Evolutionary conservation across 2,329 filamentous ascomycete genomes (phyloP).

Genomic region (Colletotrichum tanaceti): DNA sequence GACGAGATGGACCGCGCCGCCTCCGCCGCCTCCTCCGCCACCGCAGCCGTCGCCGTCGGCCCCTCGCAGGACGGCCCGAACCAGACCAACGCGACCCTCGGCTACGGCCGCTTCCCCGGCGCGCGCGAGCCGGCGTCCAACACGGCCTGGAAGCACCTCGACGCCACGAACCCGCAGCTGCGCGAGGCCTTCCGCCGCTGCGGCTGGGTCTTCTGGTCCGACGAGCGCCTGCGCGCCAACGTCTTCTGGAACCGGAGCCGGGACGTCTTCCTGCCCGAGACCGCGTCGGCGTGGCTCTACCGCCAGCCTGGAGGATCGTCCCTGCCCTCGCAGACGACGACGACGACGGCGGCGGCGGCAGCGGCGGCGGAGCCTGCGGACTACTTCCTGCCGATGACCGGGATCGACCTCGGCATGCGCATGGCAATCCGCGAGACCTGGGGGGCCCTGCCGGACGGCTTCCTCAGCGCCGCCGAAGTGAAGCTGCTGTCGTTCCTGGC

Average conservation of each 20-base stretch:
- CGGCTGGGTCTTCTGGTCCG: conserved; percentile 29
- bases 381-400: background rate
- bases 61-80: background rate
- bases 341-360: background rate
- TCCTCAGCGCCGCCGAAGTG: background rate
- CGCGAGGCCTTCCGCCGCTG: conserved; percentile 9
- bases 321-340: background rate
- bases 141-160: conserved; percentile 6
- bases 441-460: background rate
- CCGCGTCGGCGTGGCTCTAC: background rate
- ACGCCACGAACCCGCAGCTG: background rate
- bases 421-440: background rate
- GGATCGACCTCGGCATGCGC: background rate
- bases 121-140: background rate
- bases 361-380: background rate
- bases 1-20: background rate
- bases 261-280: background rate
- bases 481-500: background rate
- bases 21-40: too few species aligned
- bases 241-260: conserved; percentile 21
- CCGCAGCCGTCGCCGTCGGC: too few species aligned
- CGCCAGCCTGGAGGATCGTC: background rate
- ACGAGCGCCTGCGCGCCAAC: conserved; percentile 1
- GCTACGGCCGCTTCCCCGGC: background rate
- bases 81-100: background rate